Evolutionary conservation across 164 flowering plant species (phyloP).

Genomic region (Dillenia turbinata): DNA sequence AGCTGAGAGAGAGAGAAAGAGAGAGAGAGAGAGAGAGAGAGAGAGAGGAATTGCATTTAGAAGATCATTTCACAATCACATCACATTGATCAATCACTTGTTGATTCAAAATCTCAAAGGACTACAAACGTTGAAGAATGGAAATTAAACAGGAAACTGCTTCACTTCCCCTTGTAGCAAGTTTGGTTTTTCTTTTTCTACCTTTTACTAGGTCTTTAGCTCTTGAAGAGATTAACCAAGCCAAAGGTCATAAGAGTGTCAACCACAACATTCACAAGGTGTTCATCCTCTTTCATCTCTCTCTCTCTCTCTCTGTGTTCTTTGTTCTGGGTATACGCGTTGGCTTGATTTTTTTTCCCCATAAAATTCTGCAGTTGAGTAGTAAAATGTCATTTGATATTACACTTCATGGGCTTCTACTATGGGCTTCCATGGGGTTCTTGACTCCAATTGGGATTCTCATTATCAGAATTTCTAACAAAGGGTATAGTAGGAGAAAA

Average conservation of each 20-base stretch:
- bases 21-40: too few species aligned
- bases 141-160: conserved; percentile 10
- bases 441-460: conserved; percentile 79
- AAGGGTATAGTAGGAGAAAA: conserved; percentile 33
- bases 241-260: conserved; percentile 5
- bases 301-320: neutral
- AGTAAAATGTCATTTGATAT: conserved; percentile 34
- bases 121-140: conserved; percentile 9
- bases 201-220: conserved; percentile 19
- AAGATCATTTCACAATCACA: too few species aligned
- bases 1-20: too few species aligned
- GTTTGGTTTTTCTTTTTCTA: conserved; percentile 21
- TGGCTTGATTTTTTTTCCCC: neutral
- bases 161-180: conserved; percentile 15
- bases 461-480: conserved; percentile 47
- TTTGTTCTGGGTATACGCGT: neutral
- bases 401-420: conserved; percentile 57
- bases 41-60: too few species aligned
- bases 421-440: conserved; percentile 80
- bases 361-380: conserved; percentile 27
- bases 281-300: neutral
- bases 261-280: conserved; percentile 30
- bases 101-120: too few species aligned
- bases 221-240: conserved; percentile 11
- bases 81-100: too few species aligned